A percentile compares a stretch with the other conserved stretches of the same genome.
Evolutionary conservation across 2,329 filamentous ascomycete species (phyloP).

Genomic region (Trichoderma harzianum): DNA sequence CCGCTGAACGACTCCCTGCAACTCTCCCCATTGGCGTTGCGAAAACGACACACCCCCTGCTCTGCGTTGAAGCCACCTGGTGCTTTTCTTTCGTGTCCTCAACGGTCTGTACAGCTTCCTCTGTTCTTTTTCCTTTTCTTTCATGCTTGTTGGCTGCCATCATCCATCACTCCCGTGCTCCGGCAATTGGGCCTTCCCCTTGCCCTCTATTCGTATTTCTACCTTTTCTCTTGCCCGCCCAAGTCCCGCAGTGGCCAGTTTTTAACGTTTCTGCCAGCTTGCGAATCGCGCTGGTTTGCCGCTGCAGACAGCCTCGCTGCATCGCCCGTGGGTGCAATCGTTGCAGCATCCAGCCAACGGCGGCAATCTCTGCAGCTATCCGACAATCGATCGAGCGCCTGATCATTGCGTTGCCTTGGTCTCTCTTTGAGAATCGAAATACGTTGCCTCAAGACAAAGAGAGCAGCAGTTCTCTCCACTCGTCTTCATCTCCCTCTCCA

Average conservation of each 20-base stretch:
- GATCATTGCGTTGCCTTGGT: not conserved
- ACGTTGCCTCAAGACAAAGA: not conserved
- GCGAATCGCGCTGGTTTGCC: conserved; percentile 3
- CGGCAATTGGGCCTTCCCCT: not conserved
- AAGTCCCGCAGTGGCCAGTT: not conserved
- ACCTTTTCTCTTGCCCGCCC: not conserved
- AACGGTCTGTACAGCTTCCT: not conserved
- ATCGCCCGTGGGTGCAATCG: conserved; percentile 13
- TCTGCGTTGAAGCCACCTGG: conserved; percentile 33
- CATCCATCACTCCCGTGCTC: conserved; percentile 1
- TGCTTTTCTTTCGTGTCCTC: conserved; percentile 26
- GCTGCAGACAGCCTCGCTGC: conserved; percentile 17
- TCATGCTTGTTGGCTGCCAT: conserved; percentile 6
- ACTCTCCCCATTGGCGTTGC: conserved; percentile 27
- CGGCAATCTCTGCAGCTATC: conserved; percentile 6
- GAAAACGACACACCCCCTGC: conserved; percentile 26
- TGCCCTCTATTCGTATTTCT: not conserved
- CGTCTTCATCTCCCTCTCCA: not conserved
- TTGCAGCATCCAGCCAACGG: conserved; percentile 6
- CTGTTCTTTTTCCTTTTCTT: conserved; percentile 20
- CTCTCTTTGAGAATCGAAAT: not conserved
- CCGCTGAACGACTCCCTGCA: conserved; percentile 25
- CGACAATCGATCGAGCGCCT: conserved; percentile 13
- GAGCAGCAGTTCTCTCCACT: not conserved
- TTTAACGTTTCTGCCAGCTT: conserved; percentile 18